Evolutionary conservation across 208 protist species (phyloP).

Genomic region (Pavlovales sp.): DNA sequence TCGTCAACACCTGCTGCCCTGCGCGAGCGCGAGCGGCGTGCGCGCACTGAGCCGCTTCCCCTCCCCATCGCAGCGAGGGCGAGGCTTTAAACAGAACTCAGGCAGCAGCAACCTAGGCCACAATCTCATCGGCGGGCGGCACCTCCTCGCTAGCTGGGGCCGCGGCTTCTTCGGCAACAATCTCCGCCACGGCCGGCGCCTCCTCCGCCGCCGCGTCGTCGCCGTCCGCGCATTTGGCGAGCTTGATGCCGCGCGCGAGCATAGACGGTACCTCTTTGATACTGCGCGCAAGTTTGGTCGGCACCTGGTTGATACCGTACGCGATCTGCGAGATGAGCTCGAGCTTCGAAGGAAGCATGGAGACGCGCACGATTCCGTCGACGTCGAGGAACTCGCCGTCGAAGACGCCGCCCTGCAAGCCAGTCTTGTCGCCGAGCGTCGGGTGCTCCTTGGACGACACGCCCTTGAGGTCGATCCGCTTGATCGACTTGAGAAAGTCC

Average conservation of each 20-base stretch:
- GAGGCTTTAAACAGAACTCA: too few relatives aligned
- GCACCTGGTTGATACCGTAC: background rate
- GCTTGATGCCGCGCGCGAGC: conserved; percentile 15
- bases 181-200: too few relatives aligned
- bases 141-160: too few relatives aligned
- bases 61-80: too few relatives aligned
- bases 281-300: conserved; percentile 12
- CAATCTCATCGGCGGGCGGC: too few relatives aligned
- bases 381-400: background rate
- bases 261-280: background rate
- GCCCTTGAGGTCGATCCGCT: background rate
- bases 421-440: background rate
- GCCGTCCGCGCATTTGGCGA: too few relatives aligned
- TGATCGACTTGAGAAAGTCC: background rate
- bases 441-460: background rate
- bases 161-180: too few relatives aligned
- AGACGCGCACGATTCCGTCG: background rate
- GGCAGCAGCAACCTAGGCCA: too few relatives aligned
- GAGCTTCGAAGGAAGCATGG: conserved; percentile 31
- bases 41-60: too few relatives aligned
- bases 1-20: too few relatives aligned
- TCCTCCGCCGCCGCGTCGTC: too few relatives aligned
- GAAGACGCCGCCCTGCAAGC: conserved; percentile 18
- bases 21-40: too few relatives aligned
- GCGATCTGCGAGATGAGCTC: conserved; percentile 31